phyloP scores from a whole-genome alignment of 2,329 filamentous ascomycete species.

The Aspergillus fijiensis region DNA sequence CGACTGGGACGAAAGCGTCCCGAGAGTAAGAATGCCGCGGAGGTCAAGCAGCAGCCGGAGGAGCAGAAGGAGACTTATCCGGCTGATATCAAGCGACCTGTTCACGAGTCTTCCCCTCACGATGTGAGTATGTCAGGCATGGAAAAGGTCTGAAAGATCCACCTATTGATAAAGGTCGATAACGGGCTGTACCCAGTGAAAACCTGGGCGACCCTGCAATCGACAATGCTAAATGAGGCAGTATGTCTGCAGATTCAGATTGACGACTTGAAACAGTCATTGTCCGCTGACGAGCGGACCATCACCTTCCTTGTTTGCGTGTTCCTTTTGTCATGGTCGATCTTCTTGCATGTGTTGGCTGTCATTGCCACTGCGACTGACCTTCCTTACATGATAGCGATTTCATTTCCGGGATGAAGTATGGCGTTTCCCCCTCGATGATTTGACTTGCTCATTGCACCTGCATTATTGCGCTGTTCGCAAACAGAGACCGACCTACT shows the following conservation, averaged over 20 bases:
- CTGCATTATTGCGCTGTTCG: neutral
- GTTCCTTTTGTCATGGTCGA: neutral
- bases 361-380: neutral
- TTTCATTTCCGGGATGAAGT: neutral
- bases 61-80: constrained; percentile 20
- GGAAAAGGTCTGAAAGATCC: constrained; percentile 28
- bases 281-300: neutral
- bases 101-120: constrained; percentile 18
- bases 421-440: neutral
- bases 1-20: constrained; percentile 60
- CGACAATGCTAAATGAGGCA: neutral
- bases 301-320: neutral
- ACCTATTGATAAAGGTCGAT: neutral
- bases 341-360: neutral
- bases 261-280: neutral
- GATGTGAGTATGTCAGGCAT: constrained; percentile 40
- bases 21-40: constrained; percentile 25
- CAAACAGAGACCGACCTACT: neutral
- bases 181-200: neutral
- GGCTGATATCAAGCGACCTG: constrained; percentile 32
- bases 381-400: neutral
- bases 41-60: constrained; percentile 20
- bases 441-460: neutral
- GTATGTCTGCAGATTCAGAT: neutral
- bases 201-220: neutral